Base-by-base conservation (phyloP, 352 stramenopile species). In the Thraustotheca clavata region DNA sequence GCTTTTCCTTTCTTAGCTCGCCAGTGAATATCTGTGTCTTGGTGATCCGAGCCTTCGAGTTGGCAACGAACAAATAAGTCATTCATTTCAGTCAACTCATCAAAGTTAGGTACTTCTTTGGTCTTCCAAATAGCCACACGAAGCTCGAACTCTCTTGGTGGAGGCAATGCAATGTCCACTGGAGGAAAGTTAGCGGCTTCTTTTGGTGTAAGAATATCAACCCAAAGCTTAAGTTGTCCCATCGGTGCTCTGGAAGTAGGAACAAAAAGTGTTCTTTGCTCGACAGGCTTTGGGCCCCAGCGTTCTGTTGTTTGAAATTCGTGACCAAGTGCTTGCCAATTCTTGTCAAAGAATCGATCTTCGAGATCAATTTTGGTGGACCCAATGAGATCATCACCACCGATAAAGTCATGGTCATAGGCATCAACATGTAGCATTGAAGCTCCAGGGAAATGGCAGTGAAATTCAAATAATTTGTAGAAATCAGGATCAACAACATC, bases 11-110 rank as follows among this genome's bases (percentile, higher is more conserved):
- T 95, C 72, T 96, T 96, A 11, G 80, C 86, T 35, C 92, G 87
- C 91, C 90, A 98, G 71, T 98, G 91, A 34, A 95, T 97, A 68
- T 98, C 92, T 2, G 92, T 97, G 60, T 93, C 79, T 68, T 93
- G 82, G 65, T 71, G 83, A 1, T 88, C 71, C 1, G 75, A 79
- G 0, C 87, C 79, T 74, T 95, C 80, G 67, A 97, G 76, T 87
- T 88, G 96, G 59, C 76, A 83, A 32, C 86, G 79, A 73, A 96
- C 91, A 72, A 96, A 98, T 31, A 97, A 68, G 67, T 98, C 92
- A 43, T 93, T 95, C 88, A 96, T 95, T 55, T 96, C 80, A 49
- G 95, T 89, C 11, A 89, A 43, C 3, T 80, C 79, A 62, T 96
- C 87, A 60, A 89, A 89, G 40, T 79, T 89, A 9, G 79, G 78